Evolutionary conservation across 106 monocot genomes (phyloP).

Genomic region (Dendrobium nobile): DNA sequence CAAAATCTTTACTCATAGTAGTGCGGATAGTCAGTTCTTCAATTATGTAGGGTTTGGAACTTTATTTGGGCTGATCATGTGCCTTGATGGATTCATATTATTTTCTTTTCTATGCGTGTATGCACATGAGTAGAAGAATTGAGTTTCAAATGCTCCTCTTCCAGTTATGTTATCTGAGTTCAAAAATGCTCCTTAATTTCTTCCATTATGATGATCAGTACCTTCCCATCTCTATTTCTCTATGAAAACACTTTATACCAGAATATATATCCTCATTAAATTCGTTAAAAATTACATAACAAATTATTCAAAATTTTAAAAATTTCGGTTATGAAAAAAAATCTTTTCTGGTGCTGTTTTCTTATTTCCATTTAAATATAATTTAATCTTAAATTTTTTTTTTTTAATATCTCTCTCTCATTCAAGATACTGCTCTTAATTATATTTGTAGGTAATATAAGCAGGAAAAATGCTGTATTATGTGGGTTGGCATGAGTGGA

Average conservation of each 20-base stretch:
- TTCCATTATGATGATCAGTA: neutral
- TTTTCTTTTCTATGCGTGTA: neutral
- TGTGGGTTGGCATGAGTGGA: too few relatives aligned
- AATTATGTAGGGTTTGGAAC: neutral
- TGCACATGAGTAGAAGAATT: neutral
- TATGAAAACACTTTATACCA: neutral
- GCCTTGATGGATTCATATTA: neutral
- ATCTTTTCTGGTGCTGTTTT: too few relatives aligned
- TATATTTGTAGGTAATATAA: too few relatives aligned
- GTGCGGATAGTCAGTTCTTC: neutral
- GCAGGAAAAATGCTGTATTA: too few relatives aligned
- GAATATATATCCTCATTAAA: neutral
- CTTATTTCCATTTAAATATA: too few relatives aligned
- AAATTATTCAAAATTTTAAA: too few relatives aligned
- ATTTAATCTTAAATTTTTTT: too few relatives aligned
- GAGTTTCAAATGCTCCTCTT: neutral
- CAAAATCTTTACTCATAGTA: neutral
- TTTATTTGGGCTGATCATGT: neutral
- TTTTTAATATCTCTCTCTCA: too few relatives aligned
- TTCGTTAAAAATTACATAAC: too few relatives aligned
- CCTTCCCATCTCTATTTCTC: too few relatives aligned
- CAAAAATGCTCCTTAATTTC: neutral
- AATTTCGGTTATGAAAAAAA: too few relatives aligned
- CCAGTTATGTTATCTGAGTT: neutral
- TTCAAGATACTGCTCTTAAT: too few relatives aligned